Evolutionary conservation across 208 protist genomes (phyloP).

Genomic region (Willaertia magna): DNA sequence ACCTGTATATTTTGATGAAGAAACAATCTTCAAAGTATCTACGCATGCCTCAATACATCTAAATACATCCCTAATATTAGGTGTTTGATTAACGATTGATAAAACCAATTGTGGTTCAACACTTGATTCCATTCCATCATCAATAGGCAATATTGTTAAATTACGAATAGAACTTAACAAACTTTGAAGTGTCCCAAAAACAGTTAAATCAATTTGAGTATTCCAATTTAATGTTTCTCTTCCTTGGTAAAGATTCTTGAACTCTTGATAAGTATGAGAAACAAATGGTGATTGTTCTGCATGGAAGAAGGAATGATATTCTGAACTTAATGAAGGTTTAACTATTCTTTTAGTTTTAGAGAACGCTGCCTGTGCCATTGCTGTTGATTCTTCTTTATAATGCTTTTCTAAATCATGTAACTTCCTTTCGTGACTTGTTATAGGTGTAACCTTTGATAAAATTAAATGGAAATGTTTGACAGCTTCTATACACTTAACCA

Average conservation of each 20-base stretch:
- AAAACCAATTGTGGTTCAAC: not conserved
- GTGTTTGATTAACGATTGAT: not conserved
- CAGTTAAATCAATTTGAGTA: not conserved
- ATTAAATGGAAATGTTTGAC: not conserved
- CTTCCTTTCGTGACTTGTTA: not conserved
- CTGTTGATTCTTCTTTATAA: not conserved
- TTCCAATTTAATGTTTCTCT: not conserved
- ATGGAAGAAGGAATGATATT: not conserved
- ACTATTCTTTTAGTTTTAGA: not conserved
- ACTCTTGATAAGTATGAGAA: not conserved
- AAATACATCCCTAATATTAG: not conserved
- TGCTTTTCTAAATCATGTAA: not conserved
- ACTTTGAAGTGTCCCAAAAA: not conserved
- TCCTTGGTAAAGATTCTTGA: not conserved
- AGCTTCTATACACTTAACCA: not conserved
- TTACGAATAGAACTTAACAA: not conserved
- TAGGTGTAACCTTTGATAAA: not conserved
- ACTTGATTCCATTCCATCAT: not conserved
- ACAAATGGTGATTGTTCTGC: not conserved
- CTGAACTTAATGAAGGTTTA: too few species aligned
- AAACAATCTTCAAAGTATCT: not conserved
- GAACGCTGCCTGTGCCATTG: too few species aligned
- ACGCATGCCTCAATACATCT: not conserved
- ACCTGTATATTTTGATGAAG: not conserved
- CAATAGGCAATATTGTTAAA: not conserved